phyloP scores from a whole-genome alignment of 208 protist genomes.

The Leishmania lainsoni region DNA sequence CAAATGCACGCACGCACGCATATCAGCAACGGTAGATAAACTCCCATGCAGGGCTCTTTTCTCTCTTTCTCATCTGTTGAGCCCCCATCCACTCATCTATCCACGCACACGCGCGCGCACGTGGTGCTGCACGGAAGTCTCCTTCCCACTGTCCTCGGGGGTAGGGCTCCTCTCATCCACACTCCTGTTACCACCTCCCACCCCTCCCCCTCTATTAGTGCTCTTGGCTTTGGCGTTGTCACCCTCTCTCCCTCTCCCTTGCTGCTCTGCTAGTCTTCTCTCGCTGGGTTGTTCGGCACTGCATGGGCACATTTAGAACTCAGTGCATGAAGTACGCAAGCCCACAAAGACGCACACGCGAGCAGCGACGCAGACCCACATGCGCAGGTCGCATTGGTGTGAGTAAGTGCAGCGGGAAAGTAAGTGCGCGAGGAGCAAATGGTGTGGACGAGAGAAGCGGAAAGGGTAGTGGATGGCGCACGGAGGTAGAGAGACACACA shows the following conservation, averaged over 20 bases:
- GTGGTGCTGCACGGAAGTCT: not conserved
- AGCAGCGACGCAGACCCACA: no score
- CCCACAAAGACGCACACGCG: not conserved
- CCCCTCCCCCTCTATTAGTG: no score
- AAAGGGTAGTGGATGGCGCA: not conserved
- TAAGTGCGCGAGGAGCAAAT: not conserved
- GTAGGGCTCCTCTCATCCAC: no score
- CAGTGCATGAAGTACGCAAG: not conserved
- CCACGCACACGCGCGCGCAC: not conserved
- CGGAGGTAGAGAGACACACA: not conserved
- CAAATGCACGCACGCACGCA: not conserved
- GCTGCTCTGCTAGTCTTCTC: no score
- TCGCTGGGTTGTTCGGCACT: no score
- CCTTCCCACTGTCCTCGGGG: not conserved
- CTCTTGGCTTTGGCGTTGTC: no score
- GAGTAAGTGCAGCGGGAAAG: not conserved
- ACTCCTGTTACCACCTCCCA: no score
- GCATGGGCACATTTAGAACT: no score
- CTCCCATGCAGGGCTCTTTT: no score
- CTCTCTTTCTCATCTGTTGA: no score
- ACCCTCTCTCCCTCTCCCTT: no score
- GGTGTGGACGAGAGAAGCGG: not conserved
- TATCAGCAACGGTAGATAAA: not conserved
- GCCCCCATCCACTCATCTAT: no score
- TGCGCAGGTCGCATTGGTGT: not conserved